These are phyloP conservation scores for Penicillium griseofulvum DNA, from an alignment of 2,329 filamentous ascomycete genomes.

Conservation along the genomic window DNA sequence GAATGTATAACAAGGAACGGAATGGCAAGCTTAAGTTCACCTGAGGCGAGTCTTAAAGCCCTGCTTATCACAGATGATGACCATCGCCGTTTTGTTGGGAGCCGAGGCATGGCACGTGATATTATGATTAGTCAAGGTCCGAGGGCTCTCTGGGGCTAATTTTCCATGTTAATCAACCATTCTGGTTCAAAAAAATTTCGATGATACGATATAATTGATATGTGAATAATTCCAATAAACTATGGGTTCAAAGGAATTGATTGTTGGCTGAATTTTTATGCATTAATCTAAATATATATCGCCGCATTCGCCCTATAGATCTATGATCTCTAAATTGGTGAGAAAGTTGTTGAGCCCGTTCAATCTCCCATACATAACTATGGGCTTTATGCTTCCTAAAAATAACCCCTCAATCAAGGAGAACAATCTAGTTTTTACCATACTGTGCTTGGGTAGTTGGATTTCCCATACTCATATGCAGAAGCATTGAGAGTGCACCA, in stretches of 20 bases:
- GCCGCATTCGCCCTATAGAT: neutral
- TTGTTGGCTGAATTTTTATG: neutral
- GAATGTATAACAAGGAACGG: neutral
- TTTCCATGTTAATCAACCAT: neutral
- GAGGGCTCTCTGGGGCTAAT: no score
- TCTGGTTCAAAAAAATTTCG: neutral
- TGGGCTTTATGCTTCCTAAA: neutral
- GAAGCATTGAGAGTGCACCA: neutral
- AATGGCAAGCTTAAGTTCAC: neutral
- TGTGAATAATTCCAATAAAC: no score
- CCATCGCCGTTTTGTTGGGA: conserved; percentile 1
- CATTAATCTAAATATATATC: neutral
- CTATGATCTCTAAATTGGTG: neutral
- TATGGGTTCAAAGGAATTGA: neutral
- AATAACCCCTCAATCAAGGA: neutral
- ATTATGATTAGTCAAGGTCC: neutral
- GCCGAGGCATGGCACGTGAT: conserved; percentile 5
- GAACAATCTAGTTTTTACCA: neutral
- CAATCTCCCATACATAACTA: neutral
- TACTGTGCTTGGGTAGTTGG: no score
- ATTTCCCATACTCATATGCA: neutral
- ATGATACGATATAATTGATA: neutral
- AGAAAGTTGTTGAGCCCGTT: neutral
- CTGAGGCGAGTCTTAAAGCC: neutral
- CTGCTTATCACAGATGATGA: neutral